These are phyloP conservation scores for Aquilaria agallochum DNA, from an alignment of 441 rosid species.

Conservation along the genomic window DNA sequence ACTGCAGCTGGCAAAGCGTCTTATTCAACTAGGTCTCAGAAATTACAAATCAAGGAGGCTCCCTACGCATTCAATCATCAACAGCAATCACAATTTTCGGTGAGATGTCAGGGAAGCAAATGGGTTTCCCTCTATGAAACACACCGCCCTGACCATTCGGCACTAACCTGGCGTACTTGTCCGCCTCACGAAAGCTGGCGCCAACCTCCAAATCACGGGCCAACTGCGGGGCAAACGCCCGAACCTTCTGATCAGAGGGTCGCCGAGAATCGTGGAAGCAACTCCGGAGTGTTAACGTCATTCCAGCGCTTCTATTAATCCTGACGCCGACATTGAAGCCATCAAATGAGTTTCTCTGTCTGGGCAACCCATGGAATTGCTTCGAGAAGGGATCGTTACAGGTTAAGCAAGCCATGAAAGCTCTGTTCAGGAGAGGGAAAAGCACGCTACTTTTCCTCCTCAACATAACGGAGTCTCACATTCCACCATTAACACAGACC, in stretches of 20 bases:
- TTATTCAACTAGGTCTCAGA: no score
- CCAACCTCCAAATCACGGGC: conserved; percentile 39
- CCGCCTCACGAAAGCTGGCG: conserved; percentile 11
- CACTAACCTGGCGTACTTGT: conserved; percentile 24
- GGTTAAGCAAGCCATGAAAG: conserved; percentile 46
- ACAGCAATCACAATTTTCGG: conserved; percentile 78
- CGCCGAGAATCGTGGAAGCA: conserved; percentile 46
- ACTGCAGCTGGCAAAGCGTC: no score
- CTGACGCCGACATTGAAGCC: conserved; percentile 15
- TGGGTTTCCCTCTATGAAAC: conserved; percentile 34
- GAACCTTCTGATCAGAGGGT: conserved; percentile 30
- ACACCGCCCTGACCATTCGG: conserved; percentile 35
- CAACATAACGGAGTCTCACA: conserved; percentile 44
- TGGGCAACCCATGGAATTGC: conserved; percentile 32
- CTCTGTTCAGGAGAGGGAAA: conserved; percentile 7
- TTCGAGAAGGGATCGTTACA: conserved; percentile 30
- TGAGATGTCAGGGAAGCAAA: conserved; percentile 31
- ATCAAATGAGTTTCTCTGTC: conserved; percentile 22
- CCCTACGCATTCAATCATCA: conserved; percentile 26
- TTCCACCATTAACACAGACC: conserved; percentile 24
- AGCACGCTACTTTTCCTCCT: conserved; percentile 31
- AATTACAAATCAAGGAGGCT: no score
- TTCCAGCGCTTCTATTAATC: conserved; percentile 25
- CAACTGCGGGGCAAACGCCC: conserved; percentile 42
- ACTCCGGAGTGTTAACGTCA: conserved; percentile 41